Evolutionary conservation across 768 basidiomycete genomes (phyloP).

Genomic region (Boletus coccyginus): DNA sequence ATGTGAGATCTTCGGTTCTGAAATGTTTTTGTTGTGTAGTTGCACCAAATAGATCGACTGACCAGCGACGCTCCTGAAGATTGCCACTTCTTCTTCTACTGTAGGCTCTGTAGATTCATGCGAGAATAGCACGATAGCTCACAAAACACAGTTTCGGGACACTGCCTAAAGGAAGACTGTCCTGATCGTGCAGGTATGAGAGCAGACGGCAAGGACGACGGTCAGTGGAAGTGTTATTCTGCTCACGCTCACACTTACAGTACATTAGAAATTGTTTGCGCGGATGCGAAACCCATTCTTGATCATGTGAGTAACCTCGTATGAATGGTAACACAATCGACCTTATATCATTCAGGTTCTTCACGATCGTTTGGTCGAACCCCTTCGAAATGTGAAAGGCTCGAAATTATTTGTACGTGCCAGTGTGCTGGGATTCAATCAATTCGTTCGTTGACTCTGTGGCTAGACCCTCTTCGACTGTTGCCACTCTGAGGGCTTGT

Average conservation of each 20-base stretch:
- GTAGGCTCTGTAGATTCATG: conserved; percentile 29
- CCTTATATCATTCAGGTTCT: conserved; percentile 14
- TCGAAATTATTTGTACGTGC: conserved; percentile 19
- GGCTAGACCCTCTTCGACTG: conserved; percentile 28
- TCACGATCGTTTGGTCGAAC: conserved; percentile 17
- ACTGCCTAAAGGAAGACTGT: conserved; percentile 17
- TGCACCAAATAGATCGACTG: conserved; percentile 41
- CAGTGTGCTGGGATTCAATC: neutral
- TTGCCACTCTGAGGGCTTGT: conserved; percentile 27
- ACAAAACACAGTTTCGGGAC: conserved; percentile 16
- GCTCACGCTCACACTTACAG: neutral
- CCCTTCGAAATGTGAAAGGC: conserved; percentile 17
- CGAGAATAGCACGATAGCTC: neutral
- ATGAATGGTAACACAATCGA: neutral
- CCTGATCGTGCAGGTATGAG: conserved; percentile 34
- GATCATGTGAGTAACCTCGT: conserved; percentile 18
- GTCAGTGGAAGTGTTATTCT: conserved; percentile 24
- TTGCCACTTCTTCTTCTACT: conserved; percentile 55
- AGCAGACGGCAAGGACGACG: conserved; percentile 49
- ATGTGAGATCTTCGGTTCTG: neutral
- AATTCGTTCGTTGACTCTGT: neutral
- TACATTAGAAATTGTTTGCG: conserved; percentile 19
- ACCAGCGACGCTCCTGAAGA: conserved; percentile 41
- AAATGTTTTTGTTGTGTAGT: conserved; percentile 12
- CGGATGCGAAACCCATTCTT: conserved; percentile 19